Evolutionary conservation across 768 basidiomycete species (phyloP), one percentile per base, ranked within the genome.

Genomic region (Pholiota conissans): DNA sequence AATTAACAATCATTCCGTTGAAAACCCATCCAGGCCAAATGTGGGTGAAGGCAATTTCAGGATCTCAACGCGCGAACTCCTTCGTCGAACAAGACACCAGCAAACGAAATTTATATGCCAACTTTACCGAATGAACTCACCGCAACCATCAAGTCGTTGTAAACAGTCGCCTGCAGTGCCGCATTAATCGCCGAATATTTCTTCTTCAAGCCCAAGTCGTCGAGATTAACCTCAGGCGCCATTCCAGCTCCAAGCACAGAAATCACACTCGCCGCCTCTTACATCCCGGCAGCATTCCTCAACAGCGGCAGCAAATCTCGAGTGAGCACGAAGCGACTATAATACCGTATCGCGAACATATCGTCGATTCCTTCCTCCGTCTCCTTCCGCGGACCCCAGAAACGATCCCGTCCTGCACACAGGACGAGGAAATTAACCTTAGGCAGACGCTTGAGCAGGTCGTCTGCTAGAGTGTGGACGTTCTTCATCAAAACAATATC

Each of bases 21-120:
- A 46, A 34, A 24, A 79, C 76, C 29, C 63, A 50, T 2, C 81
- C 82, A 0, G 81, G 80, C 50, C 63, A 68, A 27, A 70, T 71
- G 60, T 82, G 81, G 0, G 73, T 70, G 65, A 83, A 81, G 4
- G 73, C 68, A 29, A 82, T 67, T 27, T 64, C 70, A 6, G 77
- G 77, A 34, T 81, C 67, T 1, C 71, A 69, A 7, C 69, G 61
- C 1, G 79, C 72, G 55, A 77, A 79, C 57, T 70, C 64, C 74
- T 75, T 67, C 7, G n/a, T n/a, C n/a, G n/a, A n/a, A n/a, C 30
- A 32, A 32, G 30, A 13, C 7, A 32, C 13, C 30, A 32, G 30
- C 30, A 13, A 32, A 13, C 30, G 30, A n/a, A n/a, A n/a, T n/a
- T n/a, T n/a, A n/a, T 32, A 32, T 13, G 13, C 30, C 13, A 32